A percentile compares a stretch with the other conserved stretches of the same genome.
These are phyloP conservation scores for Sporisorium exsertum DNA, from an alignment of 1,284 basidiomycete species.

Conservation along the genomic window DNA sequence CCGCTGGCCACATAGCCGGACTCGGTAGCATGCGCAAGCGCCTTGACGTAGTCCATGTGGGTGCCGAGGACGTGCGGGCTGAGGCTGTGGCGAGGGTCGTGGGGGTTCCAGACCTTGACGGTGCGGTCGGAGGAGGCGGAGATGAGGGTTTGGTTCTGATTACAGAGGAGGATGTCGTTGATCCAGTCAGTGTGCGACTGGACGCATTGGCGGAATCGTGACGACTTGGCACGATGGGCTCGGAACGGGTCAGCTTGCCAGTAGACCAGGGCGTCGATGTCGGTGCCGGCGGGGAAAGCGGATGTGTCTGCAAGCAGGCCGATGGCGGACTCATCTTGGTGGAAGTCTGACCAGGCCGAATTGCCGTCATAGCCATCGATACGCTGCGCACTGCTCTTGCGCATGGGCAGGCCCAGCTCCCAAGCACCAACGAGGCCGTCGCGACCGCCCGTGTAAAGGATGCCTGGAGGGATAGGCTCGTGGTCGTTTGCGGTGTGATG, in stretches of 20 bases:
- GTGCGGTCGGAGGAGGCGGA: slow-evolving; percentile 96
- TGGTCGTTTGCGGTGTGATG: neutral
- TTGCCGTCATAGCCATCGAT: slow-evolving; percentile 12
- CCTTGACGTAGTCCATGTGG: slow-evolving; percentile 92
- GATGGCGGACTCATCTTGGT: slow-evolving; percentile 19
- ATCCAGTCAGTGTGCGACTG: slow-evolving; percentile 83
- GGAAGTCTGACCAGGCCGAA: slow-evolving; percentile 8
- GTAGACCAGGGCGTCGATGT: slow-evolving; percentile 19
- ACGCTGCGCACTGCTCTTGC: slow-evolving; percentile 49
- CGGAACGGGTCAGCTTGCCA: slow-evolving; percentile 53
- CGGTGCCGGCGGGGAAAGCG: slow-evolving; percentile 11
- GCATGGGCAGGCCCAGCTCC: slow-evolving; percentile 83
- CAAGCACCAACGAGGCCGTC: slow-evolving; percentile 92
- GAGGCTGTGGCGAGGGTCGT: slow-evolving; percentile 75
- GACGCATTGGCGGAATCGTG: slow-evolving; percentile 58
- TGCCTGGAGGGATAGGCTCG: slow-evolving; percentile 78
- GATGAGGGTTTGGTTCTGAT: slow-evolving; percentile 91
- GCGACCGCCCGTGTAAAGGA: slow-evolving; percentile 90
- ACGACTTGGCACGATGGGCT: slow-evolving; percentile 25
- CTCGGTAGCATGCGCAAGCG: slow-evolving; percentile 70
- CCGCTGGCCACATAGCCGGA: slow-evolving; percentile 78
- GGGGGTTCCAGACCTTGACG: slow-evolving; percentile 92
- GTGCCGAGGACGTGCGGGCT: slow-evolving; percentile 79
- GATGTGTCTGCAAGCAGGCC: slow-evolving; percentile 34
- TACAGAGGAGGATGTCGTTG: slow-evolving; percentile 92